phyloP scores from a whole-genome alignment of 108 stramenopile species.

The Stephanodiscus triporus region DNA sequence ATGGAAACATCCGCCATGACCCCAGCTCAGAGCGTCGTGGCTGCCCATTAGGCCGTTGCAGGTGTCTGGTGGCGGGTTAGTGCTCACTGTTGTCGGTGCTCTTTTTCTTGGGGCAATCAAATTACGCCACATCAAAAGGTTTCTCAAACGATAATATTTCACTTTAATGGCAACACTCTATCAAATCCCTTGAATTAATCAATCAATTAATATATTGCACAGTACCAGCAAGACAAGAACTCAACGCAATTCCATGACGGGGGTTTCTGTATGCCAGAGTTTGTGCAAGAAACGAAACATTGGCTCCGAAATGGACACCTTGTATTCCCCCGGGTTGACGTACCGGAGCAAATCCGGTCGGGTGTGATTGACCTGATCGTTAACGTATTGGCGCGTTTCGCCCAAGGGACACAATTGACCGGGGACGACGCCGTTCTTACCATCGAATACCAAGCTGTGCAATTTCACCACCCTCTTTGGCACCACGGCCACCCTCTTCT shows the following conservation, averaged over 20 bases:
- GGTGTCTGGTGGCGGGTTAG: no score
- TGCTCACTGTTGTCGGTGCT: no score
- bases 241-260: constrained; percentile 69
- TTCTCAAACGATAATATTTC: no score
- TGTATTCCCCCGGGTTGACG: constrained; percentile 90
- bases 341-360: constrained; percentile 83
- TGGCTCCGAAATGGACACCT: constrained; percentile 79
- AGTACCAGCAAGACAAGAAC: no score
- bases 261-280: constrained; percentile 88
- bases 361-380: constrained; percentile 60
- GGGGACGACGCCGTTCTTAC: constrained; percentile 47
- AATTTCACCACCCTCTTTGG: constrained; percentile 76
- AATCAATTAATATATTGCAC: no score
- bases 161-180: no score
- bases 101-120: no score
- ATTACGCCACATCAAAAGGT: no score
- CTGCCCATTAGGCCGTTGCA: no score
- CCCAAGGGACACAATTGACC: constrained; percentile 19
- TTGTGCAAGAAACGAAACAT: constrained; percentile 86
- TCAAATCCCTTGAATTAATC: no score
- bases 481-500: constrained; percentile 82
- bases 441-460: constrained; percentile 88
- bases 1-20: no score
- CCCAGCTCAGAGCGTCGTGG: no score
- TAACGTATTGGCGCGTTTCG: constrained; percentile 55